A percentile compares a stretch with the other conserved stretches of the same genome.
These are phyloP conservation scores for Euphorbia peplus DNA, from an alignment of 345 rosid genomes.

Conservation along the genomic window DNA sequence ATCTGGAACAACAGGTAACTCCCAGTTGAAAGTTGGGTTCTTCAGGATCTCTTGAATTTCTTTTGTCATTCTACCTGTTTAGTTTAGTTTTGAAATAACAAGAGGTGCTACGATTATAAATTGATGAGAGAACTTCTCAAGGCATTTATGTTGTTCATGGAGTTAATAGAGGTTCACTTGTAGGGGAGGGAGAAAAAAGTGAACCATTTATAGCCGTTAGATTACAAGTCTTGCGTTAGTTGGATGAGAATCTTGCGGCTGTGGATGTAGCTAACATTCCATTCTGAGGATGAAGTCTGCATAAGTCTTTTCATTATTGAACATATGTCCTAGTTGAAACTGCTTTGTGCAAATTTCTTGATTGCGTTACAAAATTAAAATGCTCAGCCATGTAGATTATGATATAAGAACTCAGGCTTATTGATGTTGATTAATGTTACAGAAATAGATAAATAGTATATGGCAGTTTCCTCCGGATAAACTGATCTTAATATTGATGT, in stretches of 20 bases:
- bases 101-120: background rate
- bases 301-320: background rate
- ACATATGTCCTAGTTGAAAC: background rate
- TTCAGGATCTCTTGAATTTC: slow-evolving; percentile 5
- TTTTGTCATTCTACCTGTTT: background rate
- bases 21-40: slow-evolving; percentile 5
- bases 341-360: background rate
- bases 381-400: background rate
- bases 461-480: background rate
- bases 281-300: background rate
- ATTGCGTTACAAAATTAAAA: background rate
- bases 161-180: background rate
- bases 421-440: background rate
- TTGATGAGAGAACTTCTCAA: background rate
- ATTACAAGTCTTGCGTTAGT: background rate
- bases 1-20: slow-evolving; percentile 95
- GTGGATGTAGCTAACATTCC: background rate
- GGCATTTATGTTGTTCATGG: background rate
- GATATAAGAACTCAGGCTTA: background rate
- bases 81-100: background rate
- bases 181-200: background rate
- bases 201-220: background rate
- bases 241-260: background rate
- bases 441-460: background rate
- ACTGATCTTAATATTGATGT: background rate